Evolutionary conservation across 305 asterid species (phyloP).

Genomic region (Solanum chacoense): DNA sequence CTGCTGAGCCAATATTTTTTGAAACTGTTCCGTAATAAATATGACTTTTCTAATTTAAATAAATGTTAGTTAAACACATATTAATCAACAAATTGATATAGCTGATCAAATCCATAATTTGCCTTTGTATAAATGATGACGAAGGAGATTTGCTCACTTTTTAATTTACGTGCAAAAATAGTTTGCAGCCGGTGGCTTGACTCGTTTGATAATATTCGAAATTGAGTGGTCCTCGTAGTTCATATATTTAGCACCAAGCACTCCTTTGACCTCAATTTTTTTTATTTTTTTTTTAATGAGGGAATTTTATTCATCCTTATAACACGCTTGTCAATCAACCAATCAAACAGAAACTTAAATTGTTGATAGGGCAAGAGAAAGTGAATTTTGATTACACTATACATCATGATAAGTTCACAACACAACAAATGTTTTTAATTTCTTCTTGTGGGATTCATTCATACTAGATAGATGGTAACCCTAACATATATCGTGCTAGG

Average conservation of each 20-base stretch:
- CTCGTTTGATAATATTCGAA: background rate
- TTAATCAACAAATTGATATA: background rate
- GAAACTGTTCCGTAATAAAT: background rate
- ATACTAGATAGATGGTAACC: background rate
- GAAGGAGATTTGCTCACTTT: background rate
- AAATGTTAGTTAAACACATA: background rate
- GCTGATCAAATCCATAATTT: background rate
- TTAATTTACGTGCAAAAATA: background rate
- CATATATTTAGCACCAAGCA: background rate
- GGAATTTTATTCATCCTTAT: background rate
- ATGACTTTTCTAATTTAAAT: background rate
- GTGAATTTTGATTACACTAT: background rate
- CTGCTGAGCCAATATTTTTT: background rate
- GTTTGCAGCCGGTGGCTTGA: background rate
- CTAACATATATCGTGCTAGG: background rate
- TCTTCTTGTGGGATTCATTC: background rate
- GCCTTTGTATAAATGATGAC: background rate
- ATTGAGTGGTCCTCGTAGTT: background rate
- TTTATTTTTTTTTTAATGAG: fast-evolving
- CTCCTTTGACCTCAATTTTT: background rate
- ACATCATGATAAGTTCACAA: background rate
- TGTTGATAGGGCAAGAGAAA: background rate
- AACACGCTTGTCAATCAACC: too few species aligned
- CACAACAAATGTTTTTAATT: background rate
- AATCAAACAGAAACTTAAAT: too few species aligned